Evolutionary conservation across 331 rosid genomes (phyloP).

Genomic region (Ulmus americana): DNA sequence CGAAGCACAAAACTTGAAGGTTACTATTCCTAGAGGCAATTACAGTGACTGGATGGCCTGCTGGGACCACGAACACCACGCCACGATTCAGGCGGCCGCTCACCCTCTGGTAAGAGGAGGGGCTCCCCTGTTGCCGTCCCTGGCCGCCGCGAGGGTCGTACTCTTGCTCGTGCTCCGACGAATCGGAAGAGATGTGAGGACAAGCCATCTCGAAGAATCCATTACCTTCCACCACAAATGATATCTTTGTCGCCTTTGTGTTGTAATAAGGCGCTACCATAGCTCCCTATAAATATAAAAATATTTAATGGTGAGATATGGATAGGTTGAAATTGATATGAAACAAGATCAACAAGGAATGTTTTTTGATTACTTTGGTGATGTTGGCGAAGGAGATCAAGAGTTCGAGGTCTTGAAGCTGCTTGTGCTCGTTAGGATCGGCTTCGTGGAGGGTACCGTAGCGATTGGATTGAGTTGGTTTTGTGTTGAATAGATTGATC

Average conservation of each 20-base stretch:
- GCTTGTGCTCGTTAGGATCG: constrained; percentile 11
- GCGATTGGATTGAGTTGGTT: constrained; percentile 38
- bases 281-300: constrained; percentile 27
- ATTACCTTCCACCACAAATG: constrained; percentile 36
- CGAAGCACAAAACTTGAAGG: constrained; percentile 45
- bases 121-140: constrained; percentile 16
- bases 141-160: not conserved
- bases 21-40: constrained; percentile 31
- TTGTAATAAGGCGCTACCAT: constrained; percentile 42
- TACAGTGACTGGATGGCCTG: constrained; percentile 48
- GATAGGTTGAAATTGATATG: not conserved
- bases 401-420: constrained; percentile 39
- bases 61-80: constrained; percentile 45
- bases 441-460: constrained; percentile 49
- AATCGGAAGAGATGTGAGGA: constrained; percentile 36
- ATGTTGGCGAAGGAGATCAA: constrained; percentile 43
- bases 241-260: constrained; percentile 45
- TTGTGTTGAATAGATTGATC: constrained; percentile 37
- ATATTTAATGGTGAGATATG: not conserved
- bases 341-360: not conserved
- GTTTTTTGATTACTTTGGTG: constrained; percentile 29
- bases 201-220: constrained; percentile 56
- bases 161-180: not conserved
- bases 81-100: constrained; percentile 29
- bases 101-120: constrained; percentile 18